Conservation (phyloP, 371 early-diverging fungal genomes). For the Mucor sp. region DNA sequence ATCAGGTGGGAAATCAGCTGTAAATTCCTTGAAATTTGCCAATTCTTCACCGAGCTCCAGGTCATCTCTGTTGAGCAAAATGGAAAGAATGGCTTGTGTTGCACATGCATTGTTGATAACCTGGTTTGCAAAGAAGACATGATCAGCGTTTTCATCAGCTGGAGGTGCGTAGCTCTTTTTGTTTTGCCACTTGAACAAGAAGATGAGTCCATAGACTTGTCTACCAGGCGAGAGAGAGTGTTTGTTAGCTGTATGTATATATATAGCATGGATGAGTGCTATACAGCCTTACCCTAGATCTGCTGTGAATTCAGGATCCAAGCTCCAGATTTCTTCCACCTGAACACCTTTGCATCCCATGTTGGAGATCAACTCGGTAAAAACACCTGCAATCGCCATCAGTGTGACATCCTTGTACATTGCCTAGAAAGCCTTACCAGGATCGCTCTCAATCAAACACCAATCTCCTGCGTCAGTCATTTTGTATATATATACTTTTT, state of each 20-base stretch:
- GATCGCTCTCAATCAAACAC: slow-evolving; percentile 91
- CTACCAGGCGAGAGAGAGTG: too few species aligned
- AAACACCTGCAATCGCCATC: slow-evolving; percentile 65
- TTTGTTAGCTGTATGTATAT: too few species aligned
- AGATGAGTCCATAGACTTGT: slow-evolving; percentile 85
- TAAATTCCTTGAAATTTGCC: slow-evolving; percentile 77
- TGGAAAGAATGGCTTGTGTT: slow-evolving; percentile 91
- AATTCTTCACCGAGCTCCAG: slow-evolving; percentile 79
- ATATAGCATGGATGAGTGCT: too few species aligned
- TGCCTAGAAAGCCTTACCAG: slow-evolving; percentile 63
- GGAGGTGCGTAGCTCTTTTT: slow-evolving; percentile 29
- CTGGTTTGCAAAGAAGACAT: slow-evolving; percentile 82
- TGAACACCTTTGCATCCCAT: slow-evolving; percentile 85
- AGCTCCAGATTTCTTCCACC: slow-evolving; percentile 82
- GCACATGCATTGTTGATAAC: slow-evolving; percentile 89
- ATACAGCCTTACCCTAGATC: slow-evolving; percentile 54
- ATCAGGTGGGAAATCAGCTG: slow-evolving; percentile 78
- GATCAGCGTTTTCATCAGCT: slow-evolving; percentile 28
- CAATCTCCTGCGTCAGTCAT: slow-evolving; percentile 39
- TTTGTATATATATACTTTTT: background rate
- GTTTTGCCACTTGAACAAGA: slow-evolving; percentile 88
- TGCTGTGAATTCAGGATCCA: slow-evolving; percentile 57
- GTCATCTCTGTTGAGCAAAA: slow-evolving; percentile 74
- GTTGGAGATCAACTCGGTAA: slow-evolving; percentile 84
- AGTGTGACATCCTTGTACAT: too few species aligned